A percentile compares a stretch with the other conserved stretches of the same genome.
These are phyloP conservation scores for Hypoxylon trugodes DNA, from an alignment of 495 filamentous ascomycete species.

Conservation along the genomic window DNA sequence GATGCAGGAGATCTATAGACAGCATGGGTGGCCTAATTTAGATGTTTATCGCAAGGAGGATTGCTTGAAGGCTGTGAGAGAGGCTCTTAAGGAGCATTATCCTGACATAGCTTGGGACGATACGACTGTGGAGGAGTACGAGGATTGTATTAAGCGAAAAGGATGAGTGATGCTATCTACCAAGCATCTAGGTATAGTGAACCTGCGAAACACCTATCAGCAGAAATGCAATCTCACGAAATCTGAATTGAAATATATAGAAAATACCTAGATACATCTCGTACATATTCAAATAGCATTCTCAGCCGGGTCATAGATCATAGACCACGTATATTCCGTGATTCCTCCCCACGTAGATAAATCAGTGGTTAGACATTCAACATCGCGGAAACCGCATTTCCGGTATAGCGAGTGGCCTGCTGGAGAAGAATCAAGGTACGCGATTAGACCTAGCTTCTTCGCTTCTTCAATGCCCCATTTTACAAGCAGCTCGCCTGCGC, in stretches of 20 bases:
- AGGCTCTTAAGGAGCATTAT: constrained; percentile 19
- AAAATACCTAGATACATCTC: too few relatives aligned
- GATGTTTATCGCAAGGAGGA: constrained; percentile 33
- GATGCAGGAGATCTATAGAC: constrained; percentile 31
- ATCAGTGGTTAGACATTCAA: constrained; percentile 28
- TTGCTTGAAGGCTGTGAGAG: constrained; percentile 26
- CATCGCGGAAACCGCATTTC: constrained; percentile 43
- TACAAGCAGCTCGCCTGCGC: constrained; percentile 37
- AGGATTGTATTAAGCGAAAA: too few relatives aligned
- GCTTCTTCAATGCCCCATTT: constrained; percentile 39
- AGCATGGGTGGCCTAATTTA: constrained; percentile 39
- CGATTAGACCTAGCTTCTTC: constrained; percentile 20
- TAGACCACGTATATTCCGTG: constrained; percentile 21
- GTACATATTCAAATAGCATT: neutral
- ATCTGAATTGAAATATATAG: neutral
- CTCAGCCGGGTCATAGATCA: constrained; percentile 23
- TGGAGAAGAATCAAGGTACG: constrained; percentile 44
- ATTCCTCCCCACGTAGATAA: constrained; percentile 26
- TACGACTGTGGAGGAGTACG: too few relatives aligned
- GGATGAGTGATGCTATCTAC: too few relatives aligned
- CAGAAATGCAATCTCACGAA: neutral
- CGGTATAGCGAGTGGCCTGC: constrained; percentile 41
- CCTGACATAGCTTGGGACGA: too few relatives aligned
- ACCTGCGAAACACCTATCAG: too few relatives aligned
- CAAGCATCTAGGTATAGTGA: too few relatives aligned